These are phyloP conservation scores for Fusarium mundagurra DNA, from an alignment of 2,329 filamentous ascomycete genomes.

Conservation along the genomic window DNA sequence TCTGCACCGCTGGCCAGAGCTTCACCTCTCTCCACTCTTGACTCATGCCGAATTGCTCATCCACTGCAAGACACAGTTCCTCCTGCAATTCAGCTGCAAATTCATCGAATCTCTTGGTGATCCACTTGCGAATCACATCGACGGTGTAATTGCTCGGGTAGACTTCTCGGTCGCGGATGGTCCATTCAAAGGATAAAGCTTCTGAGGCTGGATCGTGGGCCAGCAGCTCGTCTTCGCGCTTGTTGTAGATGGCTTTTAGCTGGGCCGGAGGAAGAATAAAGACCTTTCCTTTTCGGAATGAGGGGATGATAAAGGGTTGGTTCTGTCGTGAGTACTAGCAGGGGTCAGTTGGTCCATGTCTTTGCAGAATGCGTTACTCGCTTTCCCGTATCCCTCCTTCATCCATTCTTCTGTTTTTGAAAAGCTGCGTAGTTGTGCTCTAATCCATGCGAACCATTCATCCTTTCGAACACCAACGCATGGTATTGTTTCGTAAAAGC, in stretches of 20 bases:
- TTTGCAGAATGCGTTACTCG: no score
- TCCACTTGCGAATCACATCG: not conserved
- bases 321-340: not conserved
- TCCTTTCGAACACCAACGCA: not conserved
- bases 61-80: not conserved
- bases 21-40: not conserved
- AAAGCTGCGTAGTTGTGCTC: not conserved
- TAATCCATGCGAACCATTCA: not conserved
- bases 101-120: not conserved
- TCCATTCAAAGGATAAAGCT: not conserved
- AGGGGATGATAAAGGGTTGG: not conserved
- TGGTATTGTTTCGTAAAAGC: not conserved
- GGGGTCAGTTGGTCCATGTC: not conserved
- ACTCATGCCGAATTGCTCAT: not conserved
- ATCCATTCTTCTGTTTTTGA: slow-evolving; percentile 1
- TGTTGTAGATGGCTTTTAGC: not conserved
- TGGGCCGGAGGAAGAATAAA: not conserved
- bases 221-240: not conserved
- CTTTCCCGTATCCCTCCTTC: not conserved
- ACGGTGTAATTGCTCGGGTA: not conserved
- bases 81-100: not conserved
- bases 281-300: not conserved
- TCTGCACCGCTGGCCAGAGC: not conserved
- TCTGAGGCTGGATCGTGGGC: not conserved
- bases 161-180: not conserved